These are phyloP conservation scores for Purpureocillium takamizusanense DNA, from an alignment of 2,329 filamentous ascomycete species.

Conservation along the genomic window DNA sequence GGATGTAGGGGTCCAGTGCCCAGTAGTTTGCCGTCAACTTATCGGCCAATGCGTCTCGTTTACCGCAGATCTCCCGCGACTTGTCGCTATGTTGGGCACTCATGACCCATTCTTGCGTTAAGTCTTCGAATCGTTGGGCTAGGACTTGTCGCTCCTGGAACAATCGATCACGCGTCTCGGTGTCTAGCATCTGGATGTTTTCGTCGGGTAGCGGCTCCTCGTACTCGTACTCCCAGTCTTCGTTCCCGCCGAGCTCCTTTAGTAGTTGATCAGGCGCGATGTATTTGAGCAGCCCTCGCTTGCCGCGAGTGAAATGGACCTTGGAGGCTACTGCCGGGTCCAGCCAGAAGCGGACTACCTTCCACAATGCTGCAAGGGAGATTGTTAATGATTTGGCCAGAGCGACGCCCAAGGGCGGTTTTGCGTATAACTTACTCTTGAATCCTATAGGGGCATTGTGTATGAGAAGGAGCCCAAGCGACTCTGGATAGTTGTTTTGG, in stretches of 20 bases:
- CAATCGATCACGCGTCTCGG: constrained; percentile 49
- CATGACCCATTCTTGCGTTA: constrained; percentile 62
- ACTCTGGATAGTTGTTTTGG: constrained; percentile 89
- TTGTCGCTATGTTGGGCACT: constrained; percentile 23
- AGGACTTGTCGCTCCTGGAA: constrained; percentile 51
- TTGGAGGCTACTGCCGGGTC: constrained; percentile 85
- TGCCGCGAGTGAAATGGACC: constrained; percentile 73
- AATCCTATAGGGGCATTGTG: constrained; percentile 92
- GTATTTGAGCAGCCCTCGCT: constrained; percentile 64
- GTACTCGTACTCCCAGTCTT: constrained; percentile 72
- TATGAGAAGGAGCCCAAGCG: constrained; percentile 71
- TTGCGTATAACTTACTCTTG: constrained; percentile 48
- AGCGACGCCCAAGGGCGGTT: too few relatives aligned
- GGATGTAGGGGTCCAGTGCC: constrained; percentile 71
- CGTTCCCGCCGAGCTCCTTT: constrained; percentile 70
- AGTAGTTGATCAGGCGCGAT: constrained; percentile 59
- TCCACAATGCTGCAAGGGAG: constrained; percentile 61
- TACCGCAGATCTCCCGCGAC: constrained; percentile 35
- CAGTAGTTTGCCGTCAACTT: constrained; percentile 67
- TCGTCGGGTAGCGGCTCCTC: constrained; percentile 63
- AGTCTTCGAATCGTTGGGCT: constrained; percentile 60
- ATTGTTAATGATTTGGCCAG: too few relatives aligned
- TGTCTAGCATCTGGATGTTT: constrained; percentile 59
- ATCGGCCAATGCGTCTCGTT: constrained; percentile 49
- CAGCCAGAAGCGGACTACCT: constrained; percentile 81